Conservation (phyloP, 345 rosid genomes). For the Gossypium anomalum region DNA sequence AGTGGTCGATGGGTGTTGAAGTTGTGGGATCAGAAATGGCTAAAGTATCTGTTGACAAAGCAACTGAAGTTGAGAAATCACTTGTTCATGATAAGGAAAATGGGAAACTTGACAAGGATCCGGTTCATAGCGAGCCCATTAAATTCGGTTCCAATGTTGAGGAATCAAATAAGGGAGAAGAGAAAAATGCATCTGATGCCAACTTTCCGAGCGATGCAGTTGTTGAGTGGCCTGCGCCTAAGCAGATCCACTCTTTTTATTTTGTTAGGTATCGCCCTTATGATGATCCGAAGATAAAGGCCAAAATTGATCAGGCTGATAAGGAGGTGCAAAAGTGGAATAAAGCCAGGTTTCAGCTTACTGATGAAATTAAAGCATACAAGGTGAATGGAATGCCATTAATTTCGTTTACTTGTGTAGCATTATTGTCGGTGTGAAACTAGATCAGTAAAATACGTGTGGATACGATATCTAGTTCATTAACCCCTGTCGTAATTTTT, state of each 20-base stretch:
- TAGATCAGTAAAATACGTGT: not conserved
- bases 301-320: conserved; percentile 61
- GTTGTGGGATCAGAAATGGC: conserved; percentile 71
- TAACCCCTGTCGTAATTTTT: not conserved
- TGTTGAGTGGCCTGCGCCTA: conserved; percentile 80
- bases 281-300: conserved; percentile 62
- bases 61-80: conserved; percentile 32
- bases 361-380: conserved; percentile 46
- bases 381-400: conserved; percentile 43
- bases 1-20: conserved; percentile 68
- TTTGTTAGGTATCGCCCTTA: conserved; percentile 47
- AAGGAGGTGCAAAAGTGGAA: conserved; percentile 49
- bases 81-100: conserved; percentile 36
- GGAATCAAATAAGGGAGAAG: conserved; percentile 42
- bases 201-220: conserved; percentile 58
- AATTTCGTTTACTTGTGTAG: not conserved
- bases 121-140: conserved; percentile 34
- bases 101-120: conserved; percentile 46
- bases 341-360: conserved; percentile 35
- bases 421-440: not conserved
- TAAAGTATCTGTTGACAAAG: conserved; percentile 43
- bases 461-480: not conserved
- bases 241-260: conserved; percentile 61
- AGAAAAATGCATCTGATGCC: conserved; percentile 32
- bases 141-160: conserved; percentile 61